A percentile compares a stretch with the other conserved stretches of the same genome.
These are phyloP conservation scores for Podaxis mareebaensis DNA, from an alignment of 768 basidiomycete species.

Conservation along the genomic window DNA sequence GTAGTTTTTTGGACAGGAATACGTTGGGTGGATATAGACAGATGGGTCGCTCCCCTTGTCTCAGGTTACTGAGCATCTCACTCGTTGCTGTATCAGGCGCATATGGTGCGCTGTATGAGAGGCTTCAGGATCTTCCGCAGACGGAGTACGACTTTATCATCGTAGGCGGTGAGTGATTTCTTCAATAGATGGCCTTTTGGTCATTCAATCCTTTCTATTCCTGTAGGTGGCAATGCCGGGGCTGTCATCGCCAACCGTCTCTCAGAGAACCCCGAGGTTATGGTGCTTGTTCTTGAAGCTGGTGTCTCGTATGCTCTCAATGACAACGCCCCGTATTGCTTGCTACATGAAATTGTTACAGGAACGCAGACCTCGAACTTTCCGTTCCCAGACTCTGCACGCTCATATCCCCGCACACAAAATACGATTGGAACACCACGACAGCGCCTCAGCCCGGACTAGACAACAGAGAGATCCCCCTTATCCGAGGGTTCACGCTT, in stretches of 20 bases:
- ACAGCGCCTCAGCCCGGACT: conserved; percentile 27
- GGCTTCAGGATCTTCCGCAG: conserved; percentile 4
- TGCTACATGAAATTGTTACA: neutral
- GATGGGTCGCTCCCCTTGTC: neutral
- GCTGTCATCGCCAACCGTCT: conserved; percentile 34
- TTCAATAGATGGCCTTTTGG: neutral
- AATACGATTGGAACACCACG: conserved; percentile 31
- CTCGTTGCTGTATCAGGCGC: neutral
- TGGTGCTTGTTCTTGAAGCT: conserved; percentile 34
- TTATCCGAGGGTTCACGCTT: conserved; percentile 28
- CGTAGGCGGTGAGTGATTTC: conserved; percentile 27
- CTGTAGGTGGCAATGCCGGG: conserved; percentile 30
- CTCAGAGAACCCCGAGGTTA: conserved; percentile 29
- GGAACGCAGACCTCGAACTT: neutral
- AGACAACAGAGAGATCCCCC: conserved; percentile 22
- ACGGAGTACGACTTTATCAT: conserved; percentile 28
- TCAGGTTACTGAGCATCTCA: neutral
- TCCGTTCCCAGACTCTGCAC: conserved; percentile 1
- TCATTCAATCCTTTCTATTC: neutral
- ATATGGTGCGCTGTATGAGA: conserved; percentile 5
- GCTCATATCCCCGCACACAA: conserved; percentile 13
- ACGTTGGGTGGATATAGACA: neutral
- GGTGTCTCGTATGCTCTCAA: conserved; percentile 23
- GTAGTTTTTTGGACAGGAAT: neutral
- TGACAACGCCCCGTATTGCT: neutral